Evolutionary conservation across 164 flowering plant genomes (phyloP).

Genomic region (Vitis rupestris): DNA sequence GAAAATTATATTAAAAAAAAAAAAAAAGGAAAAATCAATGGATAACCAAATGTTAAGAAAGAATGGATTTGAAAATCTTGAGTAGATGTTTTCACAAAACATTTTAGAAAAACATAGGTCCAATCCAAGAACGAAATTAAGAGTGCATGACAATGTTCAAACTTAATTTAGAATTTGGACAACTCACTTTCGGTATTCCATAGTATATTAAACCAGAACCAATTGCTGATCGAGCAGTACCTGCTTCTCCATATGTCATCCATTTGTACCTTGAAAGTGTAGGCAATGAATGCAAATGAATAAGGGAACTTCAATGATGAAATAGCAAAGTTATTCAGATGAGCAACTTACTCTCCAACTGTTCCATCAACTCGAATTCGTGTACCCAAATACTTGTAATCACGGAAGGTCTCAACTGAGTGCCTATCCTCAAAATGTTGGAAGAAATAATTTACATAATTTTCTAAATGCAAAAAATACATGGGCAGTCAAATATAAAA

Average conservation of each 20-base stretch:
- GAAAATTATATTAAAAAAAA: too few species aligned
- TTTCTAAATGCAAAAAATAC: neutral
- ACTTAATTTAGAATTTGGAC: conserved; percentile 1
- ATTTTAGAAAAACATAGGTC: conserved; percentile 1
- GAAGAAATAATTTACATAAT: neutral
- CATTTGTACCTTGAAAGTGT: conserved; percentile 73
- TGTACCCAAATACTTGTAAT: conserved; percentile 85
- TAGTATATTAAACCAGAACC: conserved; percentile 82
- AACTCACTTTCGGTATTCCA: conserved; percentile 70
- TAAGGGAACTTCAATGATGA: conserved; percentile 5
- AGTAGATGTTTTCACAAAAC: too few species aligned
- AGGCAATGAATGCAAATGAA: conserved; percentile 6
- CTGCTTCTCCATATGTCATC: conserved; percentile 98
- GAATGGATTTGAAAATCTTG: too few species aligned
- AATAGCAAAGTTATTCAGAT: neutral
- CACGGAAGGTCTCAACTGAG: conserved; percentile 64
- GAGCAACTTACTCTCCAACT: conserved; percentile 49
- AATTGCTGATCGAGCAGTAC: conserved; percentile 74
- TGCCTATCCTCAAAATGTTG: conserved; percentile 34
- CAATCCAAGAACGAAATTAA: neutral
- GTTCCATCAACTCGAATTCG: conserved; percentile 83
- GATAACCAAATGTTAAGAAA: neutral
- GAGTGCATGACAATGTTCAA: conserved; percentile 2
- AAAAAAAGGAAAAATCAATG: too few species aligned
- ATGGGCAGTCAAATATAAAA: neutral